These are phyloP conservation scores for Colletotrichum sp. DNA, from an alignment of 2,329 filamentous ascomycete species.

Conservation along the genomic window DNA sequence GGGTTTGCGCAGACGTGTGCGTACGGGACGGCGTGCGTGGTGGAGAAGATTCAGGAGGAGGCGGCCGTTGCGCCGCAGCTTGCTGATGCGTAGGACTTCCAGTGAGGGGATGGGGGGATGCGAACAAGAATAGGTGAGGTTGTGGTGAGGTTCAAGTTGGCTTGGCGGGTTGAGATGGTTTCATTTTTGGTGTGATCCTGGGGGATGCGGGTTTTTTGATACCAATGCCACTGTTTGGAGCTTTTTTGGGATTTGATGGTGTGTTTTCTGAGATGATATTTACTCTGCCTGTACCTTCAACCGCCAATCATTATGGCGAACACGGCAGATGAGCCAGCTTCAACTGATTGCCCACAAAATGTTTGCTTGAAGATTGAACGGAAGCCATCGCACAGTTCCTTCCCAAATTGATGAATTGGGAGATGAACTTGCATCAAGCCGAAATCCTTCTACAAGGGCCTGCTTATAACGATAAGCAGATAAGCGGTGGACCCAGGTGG, in stretches of 20 bases:
- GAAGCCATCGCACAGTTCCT: not conserved
- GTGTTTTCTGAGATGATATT: not conserved
- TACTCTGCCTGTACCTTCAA: not conserved
- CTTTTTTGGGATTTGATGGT: not conserved
- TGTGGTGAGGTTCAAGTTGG: not conserved
- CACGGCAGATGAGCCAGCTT: not conserved
- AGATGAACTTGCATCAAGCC: not conserved
- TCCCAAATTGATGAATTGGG: not conserved
- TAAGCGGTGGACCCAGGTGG: not conserved
- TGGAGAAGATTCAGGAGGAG: constrained; percentile 57
- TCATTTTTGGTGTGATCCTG: not conserved
- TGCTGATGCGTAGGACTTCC: not conserved
- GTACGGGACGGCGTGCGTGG: constrained; percentile 63
- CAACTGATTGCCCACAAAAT: not conserved
- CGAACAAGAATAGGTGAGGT: not conserved
- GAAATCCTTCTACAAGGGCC: not conserved
- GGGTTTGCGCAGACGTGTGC: constrained; percentile 64
- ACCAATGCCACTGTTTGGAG: not conserved
- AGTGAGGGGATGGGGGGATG: not conserved
- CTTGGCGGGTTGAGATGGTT: not conserved
- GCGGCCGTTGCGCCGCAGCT: constrained; percentile 18
- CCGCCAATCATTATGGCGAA: not conserved
- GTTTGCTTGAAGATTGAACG: not conserved
- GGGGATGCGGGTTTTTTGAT: not conserved
- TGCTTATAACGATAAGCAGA: not conserved